phyloP scores from a whole-genome alignment of 805 yeast species.

The Lachancea sp. region DNA sequence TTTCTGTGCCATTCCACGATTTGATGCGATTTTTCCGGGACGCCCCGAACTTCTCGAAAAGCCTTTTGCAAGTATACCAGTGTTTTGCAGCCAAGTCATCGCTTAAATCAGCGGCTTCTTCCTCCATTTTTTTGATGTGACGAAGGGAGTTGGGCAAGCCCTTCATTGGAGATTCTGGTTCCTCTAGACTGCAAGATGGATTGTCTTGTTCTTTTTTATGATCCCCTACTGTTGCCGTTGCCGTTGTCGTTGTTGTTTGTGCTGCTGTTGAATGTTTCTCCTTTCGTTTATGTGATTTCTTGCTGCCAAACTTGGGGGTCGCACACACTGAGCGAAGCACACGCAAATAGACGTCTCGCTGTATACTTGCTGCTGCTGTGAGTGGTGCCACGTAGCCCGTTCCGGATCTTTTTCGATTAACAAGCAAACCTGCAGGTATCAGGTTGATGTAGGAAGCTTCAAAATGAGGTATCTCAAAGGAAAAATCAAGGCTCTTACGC shows the following conservation, averaged over 20 bases:
- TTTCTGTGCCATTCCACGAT: slow-evolving; percentile 7
- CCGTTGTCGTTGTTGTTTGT: background rate
- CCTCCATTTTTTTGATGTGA: slow-evolving; percentile 1
- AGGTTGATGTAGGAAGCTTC: slow-evolving; percentile 15
- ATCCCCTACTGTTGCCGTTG: background rate
- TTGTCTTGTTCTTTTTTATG: background rate
- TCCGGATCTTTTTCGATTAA: slow-evolving; percentile 28
- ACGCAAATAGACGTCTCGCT: slow-evolving; percentile 26
- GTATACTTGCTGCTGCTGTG: slow-evolving; percentile 22
- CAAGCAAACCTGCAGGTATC: slow-evolving; percentile 21
- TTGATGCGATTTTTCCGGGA: slow-evolving; percentile 16
- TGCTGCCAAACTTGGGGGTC: background rate
- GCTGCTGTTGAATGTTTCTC: background rate
- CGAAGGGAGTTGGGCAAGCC: slow-evolving; percentile 4
- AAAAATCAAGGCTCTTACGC: background rate
- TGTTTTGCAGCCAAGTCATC: slow-evolving; percentile 6
- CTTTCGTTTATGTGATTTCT: background rate
- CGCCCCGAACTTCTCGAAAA: slow-evolving; percentile 26
- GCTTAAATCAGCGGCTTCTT: background rate
- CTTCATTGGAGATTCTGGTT: background rate
- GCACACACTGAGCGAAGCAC: background rate
- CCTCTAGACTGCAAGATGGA: background rate
- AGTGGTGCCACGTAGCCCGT: slow-evolving; percentile 19
- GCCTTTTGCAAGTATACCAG: slow-evolving; percentile 18
- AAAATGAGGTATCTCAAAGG: background rate